Evolutionary conservation across 2,329 filamentous ascomycete species (phyloP).

Genomic region (Exophiala aquamarina): DNA sequence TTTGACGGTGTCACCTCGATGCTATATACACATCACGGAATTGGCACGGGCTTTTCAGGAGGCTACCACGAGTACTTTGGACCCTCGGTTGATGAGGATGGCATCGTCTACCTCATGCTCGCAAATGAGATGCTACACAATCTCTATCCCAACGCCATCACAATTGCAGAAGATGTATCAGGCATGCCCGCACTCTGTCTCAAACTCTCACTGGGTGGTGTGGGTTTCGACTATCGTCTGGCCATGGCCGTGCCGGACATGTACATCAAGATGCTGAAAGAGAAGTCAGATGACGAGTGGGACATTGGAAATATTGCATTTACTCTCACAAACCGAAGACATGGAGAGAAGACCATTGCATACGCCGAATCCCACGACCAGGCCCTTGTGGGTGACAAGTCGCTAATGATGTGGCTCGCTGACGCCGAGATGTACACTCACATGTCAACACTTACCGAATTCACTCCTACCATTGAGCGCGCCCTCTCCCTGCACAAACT

Average conservation of each 20-base stretch:
- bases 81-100: conserved; percentile 83
- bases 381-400: conserved; percentile 95
- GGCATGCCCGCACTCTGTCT: conserved; percentile 98
- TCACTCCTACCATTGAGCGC: conserved; percentile 85
- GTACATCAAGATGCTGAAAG: conserved; percentile 98
- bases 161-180: conserved; percentile 94
- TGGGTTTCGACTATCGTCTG: conserved; percentile 95
- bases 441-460: conserved; percentile 83
- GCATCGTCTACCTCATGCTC: conserved; percentile 90
- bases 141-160: conserved; percentile 85
- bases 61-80: conserved; percentile 99
- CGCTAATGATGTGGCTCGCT: conserved; percentile 96
- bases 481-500: conserved; percentile 95
- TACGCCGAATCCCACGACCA: conserved; percentile 98
- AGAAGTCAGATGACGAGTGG: conserved; percentile 88
- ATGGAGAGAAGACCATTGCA: conserved; percentile 97
- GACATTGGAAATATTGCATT: conserved; percentile 81
- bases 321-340: conserved; percentile 86
- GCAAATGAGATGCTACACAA: conserved; percentile 93
- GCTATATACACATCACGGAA: conserved; percentile 93
- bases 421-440: conserved; percentile 97
- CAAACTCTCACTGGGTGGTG: conserved; percentile 78
- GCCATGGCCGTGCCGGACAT: conserved; percentile 98
- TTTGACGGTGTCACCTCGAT: conserved; percentile 99
- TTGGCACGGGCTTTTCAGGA: conserved; percentile 97